Evolutionary conservation across 2,329 filamentous ascomycete species (phyloP).

Genomic region (Peltaster fructicola): DNA sequence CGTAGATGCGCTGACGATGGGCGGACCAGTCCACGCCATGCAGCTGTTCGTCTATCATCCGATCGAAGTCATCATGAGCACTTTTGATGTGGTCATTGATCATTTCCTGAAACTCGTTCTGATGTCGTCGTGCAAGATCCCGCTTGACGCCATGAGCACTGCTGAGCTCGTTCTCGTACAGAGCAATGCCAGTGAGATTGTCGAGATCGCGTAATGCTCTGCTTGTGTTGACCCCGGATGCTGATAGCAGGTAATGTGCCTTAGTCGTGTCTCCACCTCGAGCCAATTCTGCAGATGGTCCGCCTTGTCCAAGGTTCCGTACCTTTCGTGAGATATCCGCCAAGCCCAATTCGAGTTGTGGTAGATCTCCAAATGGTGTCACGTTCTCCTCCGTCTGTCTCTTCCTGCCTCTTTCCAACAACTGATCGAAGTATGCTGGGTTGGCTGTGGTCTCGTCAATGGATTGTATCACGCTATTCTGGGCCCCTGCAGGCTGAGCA

Average conservation of each 20-base stretch:
- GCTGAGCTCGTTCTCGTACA: slow-evolving; percentile 2
- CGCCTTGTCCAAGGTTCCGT: slow-evolving; percentile 61
- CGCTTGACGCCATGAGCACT: slow-evolving; percentile 11
- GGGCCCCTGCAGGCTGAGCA: slow-evolving; percentile 4
- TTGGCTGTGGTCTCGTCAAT: slow-evolving; percentile 21
- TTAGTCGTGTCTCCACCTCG: slow-evolving; percentile 29
- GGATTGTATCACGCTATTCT: slow-evolving; percentile 4
- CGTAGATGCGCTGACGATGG: slow-evolving; percentile 81
- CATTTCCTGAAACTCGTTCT: slow-evolving; percentile 47
- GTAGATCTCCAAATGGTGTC: slow-evolving; percentile 54
- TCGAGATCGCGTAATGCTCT: slow-evolving; percentile 66
- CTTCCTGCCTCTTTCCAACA: slow-evolving; percentile 46
- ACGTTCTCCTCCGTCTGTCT: slow-evolving; percentile 51
- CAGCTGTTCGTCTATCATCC: slow-evolving; percentile 84
- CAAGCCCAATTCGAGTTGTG: slow-evolving; percentile 75
- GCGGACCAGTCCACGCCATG: slow-evolving; percentile 81
- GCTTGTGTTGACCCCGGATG: slow-evolving; percentile 79
- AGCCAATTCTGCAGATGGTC: slow-evolving; percentile 36
- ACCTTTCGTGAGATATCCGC: slow-evolving; percentile 66
- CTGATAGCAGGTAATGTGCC: slow-evolving; percentile 78
- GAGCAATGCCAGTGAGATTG: slow-evolving; percentile 10
- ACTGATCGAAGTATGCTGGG: slow-evolving; percentile 46
- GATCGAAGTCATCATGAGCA: slow-evolving; percentile 80
- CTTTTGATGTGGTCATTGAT: slow-evolving; percentile 41
- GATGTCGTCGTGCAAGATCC: slow-evolving; percentile 13